Conservation (phyloP, 1,284 basidiomycete genomes). For the Trichosporon sp. region DNA sequence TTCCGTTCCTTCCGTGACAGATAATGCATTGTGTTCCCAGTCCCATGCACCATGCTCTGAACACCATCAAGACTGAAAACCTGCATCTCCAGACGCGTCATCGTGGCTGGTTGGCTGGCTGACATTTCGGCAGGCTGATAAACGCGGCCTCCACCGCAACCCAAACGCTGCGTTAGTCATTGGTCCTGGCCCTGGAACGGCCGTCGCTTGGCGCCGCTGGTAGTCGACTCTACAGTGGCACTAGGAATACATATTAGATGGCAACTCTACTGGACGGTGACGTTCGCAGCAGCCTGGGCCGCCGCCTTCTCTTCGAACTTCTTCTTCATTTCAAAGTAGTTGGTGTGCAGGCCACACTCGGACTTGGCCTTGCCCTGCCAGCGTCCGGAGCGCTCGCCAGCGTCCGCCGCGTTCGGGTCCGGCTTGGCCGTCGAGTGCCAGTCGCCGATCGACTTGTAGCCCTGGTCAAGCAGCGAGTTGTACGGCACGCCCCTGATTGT, state of each 20-base stretch:
- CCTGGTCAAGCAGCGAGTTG: conserved; percentile 82
- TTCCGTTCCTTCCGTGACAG: neutral
- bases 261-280: neutral
- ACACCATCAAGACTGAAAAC: neutral
- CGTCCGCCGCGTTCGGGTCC: conserved; percentile 56
- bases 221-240: neutral
- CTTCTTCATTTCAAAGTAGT: conserved; percentile 61
- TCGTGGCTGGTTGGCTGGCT: neutral
- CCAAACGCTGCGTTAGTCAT: neutral
- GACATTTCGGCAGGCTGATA: neutral
- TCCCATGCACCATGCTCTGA: neutral
- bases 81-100: neutral
- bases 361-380: conserved; percentile 90
- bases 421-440: conserved; percentile 85
- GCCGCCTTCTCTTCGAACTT: conserved; percentile 42
- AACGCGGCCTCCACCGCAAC: neutral
- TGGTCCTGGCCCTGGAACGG: neutral
- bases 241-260: neutral
- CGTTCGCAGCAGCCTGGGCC: conserved; percentile 2
- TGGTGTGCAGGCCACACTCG: conserved; percentile 90
- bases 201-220: neutral
- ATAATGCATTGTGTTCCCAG: neutral
- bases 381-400: conserved; percentile 77
- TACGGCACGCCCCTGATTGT: conserved; percentile 67
- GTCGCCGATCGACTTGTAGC: conserved; percentile 92